Percentiles rank a stretch among this genome's conserved stretches.
phyloP scores from a whole-genome alignment of 2,329 filamentous ascomycete genomes.

The Zopfia rhizophila region DNA sequence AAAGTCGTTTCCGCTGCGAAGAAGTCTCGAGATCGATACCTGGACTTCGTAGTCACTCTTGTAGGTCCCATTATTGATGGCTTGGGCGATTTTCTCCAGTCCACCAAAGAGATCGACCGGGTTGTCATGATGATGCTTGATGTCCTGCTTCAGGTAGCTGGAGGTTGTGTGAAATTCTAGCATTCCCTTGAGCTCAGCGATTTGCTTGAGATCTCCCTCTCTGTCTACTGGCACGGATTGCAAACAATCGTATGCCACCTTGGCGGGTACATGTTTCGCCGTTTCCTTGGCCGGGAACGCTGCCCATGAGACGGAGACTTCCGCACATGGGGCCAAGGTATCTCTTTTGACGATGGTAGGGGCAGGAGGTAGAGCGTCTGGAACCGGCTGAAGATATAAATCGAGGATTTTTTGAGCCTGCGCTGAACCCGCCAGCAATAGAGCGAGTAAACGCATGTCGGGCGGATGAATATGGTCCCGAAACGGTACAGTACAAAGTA shows the following conservation, averaged over 20 bases:
- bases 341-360: no score
- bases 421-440: no score
- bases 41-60: constrained; percentile 47
- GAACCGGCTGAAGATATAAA: no score
- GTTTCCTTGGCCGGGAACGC: constrained; percentile 9
- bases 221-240: constrained; percentile 33
- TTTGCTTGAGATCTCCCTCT: constrained; percentile 23
- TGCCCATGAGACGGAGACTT: constrained; percentile 19
- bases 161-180: constrained; percentile 43
- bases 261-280: constrained; percentile 13
- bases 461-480: no score
- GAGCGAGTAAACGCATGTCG: no score
- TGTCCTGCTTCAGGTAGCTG: constrained; percentile 36
- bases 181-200: constrained; percentile 32
- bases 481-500: no score
- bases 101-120: constrained; percentile 37
- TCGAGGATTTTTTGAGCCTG: no score
- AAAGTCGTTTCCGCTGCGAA: constrained; percentile 38
- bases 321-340: constrained; percentile 21
- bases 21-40: constrained; percentile 30
- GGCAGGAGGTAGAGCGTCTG: no score
- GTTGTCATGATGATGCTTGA: constrained; percentile 33
- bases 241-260: constrained; percentile 31
- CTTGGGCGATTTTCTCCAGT: constrained; percentile 31
- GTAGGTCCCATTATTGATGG: constrained; percentile 30